These are phyloP conservation scores for Cytospora mali DNA, from an alignment of 2,329 filamentous ascomycete species.

Conservation along the genomic window DNA sequence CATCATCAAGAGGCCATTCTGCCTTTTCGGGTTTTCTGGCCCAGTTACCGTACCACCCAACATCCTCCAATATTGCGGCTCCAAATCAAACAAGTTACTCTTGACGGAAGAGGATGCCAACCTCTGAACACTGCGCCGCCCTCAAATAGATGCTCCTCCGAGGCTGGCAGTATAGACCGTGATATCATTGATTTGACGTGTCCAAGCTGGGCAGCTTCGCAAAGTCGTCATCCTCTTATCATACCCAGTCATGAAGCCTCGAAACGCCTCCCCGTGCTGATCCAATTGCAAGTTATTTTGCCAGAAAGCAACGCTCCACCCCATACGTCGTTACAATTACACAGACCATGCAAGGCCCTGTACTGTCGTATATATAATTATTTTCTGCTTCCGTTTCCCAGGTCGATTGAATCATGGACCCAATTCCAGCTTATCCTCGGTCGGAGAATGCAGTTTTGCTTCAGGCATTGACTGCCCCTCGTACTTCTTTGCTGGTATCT, in stretches of 20 bases:
- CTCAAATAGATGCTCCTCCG: neutral
- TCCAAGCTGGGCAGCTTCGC: constrained; percentile 3
- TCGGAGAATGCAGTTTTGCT: constrained; percentile 39
- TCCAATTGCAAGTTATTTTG: constrained; percentile 19
- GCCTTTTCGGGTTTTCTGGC: neutral
- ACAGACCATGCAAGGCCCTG: constrained; percentile 17
- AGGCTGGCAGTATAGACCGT: neutral
- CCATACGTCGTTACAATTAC: constrained; percentile 28
- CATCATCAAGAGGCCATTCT: constrained; percentile 11
- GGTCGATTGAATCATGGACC: constrained; percentile 14
- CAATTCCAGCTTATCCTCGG: constrained; percentile 32
- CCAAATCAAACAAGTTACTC: neutral
- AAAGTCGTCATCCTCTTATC: neutral
- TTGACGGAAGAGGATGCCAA: neutral
- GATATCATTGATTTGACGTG: neutral
- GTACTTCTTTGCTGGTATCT: constrained; percentile 38
- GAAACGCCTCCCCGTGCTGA: constrained; percentile 23
- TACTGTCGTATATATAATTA: constrained; percentile 2
- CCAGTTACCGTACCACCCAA: neutral
- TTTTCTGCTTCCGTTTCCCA: neutral
- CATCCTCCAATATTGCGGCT: neutral
- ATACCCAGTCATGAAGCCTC: constrained; percentile 11
- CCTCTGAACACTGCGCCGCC: neutral
- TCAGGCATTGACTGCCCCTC: constrained; percentile 46
- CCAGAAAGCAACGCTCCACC: constrained; percentile 24